Evolutionary conservation across 176 grass and related monocot genomes (phyloP).

Genomic region (Urochloa ruziziensis): DNA sequence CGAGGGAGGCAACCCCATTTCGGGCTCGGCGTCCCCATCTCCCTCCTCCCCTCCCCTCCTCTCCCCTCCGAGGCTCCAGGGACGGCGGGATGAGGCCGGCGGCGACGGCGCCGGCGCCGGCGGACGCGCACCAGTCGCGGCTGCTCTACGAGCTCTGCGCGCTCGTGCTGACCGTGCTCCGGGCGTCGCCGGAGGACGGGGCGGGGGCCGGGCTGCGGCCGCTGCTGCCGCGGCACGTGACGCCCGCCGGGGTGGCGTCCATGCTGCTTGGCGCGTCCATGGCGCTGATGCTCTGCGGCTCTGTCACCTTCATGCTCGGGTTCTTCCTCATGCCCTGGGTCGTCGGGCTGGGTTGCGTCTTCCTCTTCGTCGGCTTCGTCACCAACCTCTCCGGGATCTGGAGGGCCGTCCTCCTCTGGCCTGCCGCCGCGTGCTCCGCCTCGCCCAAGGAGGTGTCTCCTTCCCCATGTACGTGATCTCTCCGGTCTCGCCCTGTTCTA

Average conservation of each 20-base stretch:
- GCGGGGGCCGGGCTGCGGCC: background rate
- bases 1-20: background rate
- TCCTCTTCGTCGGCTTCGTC: constrained; percentile 80
- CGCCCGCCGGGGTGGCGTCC: constrained; percentile 63
- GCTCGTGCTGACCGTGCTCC: constrained; percentile 52
- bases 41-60: background rate
- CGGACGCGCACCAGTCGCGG: constrained; percentile 51
- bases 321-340: constrained; percentile 99
- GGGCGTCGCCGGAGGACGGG: constrained; percentile 5
- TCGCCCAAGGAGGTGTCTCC: constrained; percentile 7
- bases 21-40: background rate
- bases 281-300: constrained; percentile 87
- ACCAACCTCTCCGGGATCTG: constrained; percentile 67
- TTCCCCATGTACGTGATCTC: constrained; percentile 52
- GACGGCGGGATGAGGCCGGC: constrained; percentile 39
- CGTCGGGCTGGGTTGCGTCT: constrained; percentile 58
- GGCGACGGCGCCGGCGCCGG: constrained; percentile 13
- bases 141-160: constrained; percentile 72
- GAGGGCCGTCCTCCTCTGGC: constrained; percentile 63
- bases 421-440: constrained; percentile 9
- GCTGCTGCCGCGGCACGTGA: constrained; percentile 38
- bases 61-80: background rate
- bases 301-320: constrained; percentile 78
- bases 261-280: constrained; percentile 81
- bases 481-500: background rate